phyloP scores from a whole-genome alignment of 192 early-diverging fungal genomes.

The Globomyces pollinis-pini region DNA sequence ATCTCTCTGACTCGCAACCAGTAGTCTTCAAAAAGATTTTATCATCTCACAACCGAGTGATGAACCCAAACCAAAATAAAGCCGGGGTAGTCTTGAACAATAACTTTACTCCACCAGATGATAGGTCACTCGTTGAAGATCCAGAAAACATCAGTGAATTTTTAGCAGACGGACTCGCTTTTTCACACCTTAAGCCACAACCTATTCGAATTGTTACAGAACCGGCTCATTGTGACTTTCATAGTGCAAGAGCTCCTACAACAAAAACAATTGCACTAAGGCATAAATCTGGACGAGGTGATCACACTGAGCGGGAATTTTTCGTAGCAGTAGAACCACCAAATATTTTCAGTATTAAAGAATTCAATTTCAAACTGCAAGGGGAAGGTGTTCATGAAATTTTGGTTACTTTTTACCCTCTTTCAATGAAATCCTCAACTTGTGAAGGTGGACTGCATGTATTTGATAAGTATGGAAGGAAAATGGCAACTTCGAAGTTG shows the following conservation, averaged over 20 bases:
- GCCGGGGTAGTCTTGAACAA: too few relatives aligned
- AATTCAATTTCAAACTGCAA: slow-evolving; percentile 42
- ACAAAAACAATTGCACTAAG: slow-evolving; percentile 39
- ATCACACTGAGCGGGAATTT: slow-evolving; percentile 46
- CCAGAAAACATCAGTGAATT: slow-evolving; percentile 44
- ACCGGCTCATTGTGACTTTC: slow-evolving; percentile 37
- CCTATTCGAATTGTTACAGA: slow-evolving; percentile 39
- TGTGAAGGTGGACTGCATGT: slow-evolving; percentile 41
- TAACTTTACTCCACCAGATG: not conserved
- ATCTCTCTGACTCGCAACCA: not conserved
- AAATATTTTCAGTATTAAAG: slow-evolving; percentile 41
- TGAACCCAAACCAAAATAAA: not conserved
- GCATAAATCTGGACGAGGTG: slow-evolving; percentile 48
- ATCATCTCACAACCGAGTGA: not conserved
- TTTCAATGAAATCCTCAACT: slow-evolving; percentile 32
- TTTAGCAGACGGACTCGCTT: slow-evolving; percentile 39
- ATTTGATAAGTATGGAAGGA: slow-evolving; percentile 46
- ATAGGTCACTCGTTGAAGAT: slow-evolving; percentile 21
- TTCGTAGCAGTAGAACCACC: slow-evolving; percentile 46
- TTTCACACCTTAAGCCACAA: slow-evolving; percentile 32
- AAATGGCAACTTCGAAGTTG: slow-evolving; percentile 36
- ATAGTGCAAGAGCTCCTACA: slow-evolving; percentile 40
- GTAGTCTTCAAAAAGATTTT: not conserved
- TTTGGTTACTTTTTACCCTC: slow-evolving; percentile 40
- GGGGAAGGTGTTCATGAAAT: slow-evolving; percentile 50